A percentile compares a stretch with the other conserved stretches of the same genome.
Conservation (phyloP, 2,329 filamentous ascomycete genomes). For the Xenoacremonium recifei region DNA sequence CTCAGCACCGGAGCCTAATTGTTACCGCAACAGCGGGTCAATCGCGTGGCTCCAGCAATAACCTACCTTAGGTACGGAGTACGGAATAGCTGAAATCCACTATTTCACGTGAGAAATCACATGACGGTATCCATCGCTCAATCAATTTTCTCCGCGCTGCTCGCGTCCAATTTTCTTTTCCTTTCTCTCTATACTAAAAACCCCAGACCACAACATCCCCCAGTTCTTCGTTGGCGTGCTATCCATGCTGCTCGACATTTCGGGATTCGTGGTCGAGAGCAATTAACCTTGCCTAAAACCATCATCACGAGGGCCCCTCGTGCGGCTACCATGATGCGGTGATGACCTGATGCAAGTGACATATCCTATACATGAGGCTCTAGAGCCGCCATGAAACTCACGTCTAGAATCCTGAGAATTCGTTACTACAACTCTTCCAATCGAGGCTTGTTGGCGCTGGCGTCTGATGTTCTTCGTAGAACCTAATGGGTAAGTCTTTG, state of each 20-base stretch:
- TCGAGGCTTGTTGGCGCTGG: too few species aligned
- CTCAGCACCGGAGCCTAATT: not conserved
- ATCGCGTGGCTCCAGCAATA: not conserved
- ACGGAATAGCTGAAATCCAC: too few species aligned
- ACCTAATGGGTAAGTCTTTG: too few species aligned
- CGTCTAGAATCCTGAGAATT: too few species aligned
- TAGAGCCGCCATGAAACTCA: too few species aligned
- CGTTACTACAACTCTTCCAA: too few species aligned
- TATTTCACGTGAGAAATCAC: too few species aligned
- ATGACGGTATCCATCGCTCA: constrained; percentile 14
- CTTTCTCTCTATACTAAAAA: constrained; percentile 29
- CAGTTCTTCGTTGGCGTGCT: constrained; percentile 39
- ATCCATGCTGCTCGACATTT: constrained; percentile 45
- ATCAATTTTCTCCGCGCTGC: constrained; percentile 6
- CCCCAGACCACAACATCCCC: constrained; percentile 43
- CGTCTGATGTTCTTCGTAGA: too few species aligned
- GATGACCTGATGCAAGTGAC: constrained; percentile 68
- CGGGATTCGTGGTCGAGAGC: constrained; percentile 58
- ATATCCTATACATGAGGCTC: constrained; percentile 34
- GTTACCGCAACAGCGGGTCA: not conserved
- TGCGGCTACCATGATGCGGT: constrained; percentile 64
- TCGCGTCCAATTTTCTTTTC: constrained; percentile 23
- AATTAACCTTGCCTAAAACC: constrained; percentile 64
- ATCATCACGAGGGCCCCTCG: constrained; percentile 67
- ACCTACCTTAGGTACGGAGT: too few species aligned